Evolutionary conservation across 2,329 filamentous ascomycete genomes (phyloP).

Genomic region (Cytospora piceicola): DNA sequence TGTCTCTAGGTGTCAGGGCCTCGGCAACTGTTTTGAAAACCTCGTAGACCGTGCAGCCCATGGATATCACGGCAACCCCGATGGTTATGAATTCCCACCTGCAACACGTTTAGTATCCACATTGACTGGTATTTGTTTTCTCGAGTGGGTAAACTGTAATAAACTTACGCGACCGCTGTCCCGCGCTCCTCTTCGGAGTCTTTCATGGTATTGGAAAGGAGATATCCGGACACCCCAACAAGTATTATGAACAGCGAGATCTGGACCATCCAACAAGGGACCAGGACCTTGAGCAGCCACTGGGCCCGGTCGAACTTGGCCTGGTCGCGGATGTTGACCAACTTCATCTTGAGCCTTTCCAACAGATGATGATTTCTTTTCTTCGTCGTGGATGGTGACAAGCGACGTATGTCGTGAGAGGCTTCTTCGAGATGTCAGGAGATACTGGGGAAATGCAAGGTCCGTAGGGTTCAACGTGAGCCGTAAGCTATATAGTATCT

Average conservation of each 20-base stretch:
- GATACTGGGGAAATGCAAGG: background rate
- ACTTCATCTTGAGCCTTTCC: slow-evolving; percentile 34
- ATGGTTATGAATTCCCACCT: slow-evolving; percentile 62
- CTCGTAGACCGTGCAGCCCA: slow-evolving; percentile 52
- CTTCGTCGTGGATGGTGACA: background rate
- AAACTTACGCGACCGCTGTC: slow-evolving; percentile 40
- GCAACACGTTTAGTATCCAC: slow-evolving; percentile 9
- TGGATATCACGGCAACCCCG: slow-evolving; percentile 50
- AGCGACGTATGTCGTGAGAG: slow-evolving; percentile 16
- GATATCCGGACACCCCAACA: slow-evolving; percentile 58
- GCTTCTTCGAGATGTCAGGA: slow-evolving; percentile 5
- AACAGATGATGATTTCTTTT: slow-evolving; percentile 1
- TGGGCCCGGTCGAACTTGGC: slow-evolving; percentile 56
- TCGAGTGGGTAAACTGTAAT: slow-evolving; percentile 46
- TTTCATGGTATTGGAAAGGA: slow-evolving; percentile 52
- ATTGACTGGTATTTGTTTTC: no score
- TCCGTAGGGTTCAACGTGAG: background rate
- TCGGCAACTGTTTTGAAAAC: slow-evolving; percentile 52
- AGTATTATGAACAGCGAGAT: slow-evolving; percentile 49
- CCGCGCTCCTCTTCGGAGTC: slow-evolving; percentile 47
- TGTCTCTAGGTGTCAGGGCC: slow-evolving; percentile 57
- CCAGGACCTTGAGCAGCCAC: slow-evolving; percentile 54
- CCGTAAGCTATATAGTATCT: background rate
- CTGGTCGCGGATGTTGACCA: slow-evolving; percentile 52
- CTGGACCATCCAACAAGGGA: slow-evolving; percentile 57